Evolutionary conservation across 2,329 filamentous ascomycete species (phyloP), one percentile per base, ranked within the genome.

Genomic region (Pleochaeta shiraiana): DNA sequence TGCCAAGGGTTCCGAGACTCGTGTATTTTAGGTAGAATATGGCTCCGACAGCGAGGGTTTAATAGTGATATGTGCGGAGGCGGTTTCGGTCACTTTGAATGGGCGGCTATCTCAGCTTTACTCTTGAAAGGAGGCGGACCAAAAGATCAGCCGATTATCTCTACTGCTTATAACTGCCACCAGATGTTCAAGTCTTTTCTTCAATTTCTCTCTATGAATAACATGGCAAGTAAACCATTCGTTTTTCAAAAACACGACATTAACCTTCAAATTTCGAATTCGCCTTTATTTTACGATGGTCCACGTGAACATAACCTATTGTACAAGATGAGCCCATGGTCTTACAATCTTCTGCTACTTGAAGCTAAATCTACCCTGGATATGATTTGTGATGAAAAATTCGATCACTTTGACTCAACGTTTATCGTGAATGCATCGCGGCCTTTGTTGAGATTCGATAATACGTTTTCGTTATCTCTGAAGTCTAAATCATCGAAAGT

Each of bases 81-180:
- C 55, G 93, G 93, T 0, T 96, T 98, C 73, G 93, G 93, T 2
- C 84, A 89, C 68, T 95, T 95, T 68, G 93, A 98, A 73, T 97
- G 90, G 89, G 81, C 87, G 0, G 77, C 83, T n/a, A 76, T 93
- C 61, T 81, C 91, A 72, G 88, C 91, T 34, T 77, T 95, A 16
- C 77, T 97, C 1, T 78, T 97, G 50, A 84, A 90, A 73, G 83
- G 82, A n/a, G 88, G 88, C 30, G 86, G 85, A 6, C 81, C 83
- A 6, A 85, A 85, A 66, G 87, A 87, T 1, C 81, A 84, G 67
- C 80, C 86, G 1, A 76, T 88, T 5, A 79, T 97, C 19, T 90
- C 90, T 5, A 79, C 83, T 4, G 88, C 88, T 7, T 87, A 95
- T 70, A 95, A 87, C 76, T 87, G 87, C 74, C 93, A 92, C 28